These are phyloP conservation scores for Hondaea fermentalgiana DNA, from an alignment of 108 stramenopile species.

Conservation along the genomic window DNA sequence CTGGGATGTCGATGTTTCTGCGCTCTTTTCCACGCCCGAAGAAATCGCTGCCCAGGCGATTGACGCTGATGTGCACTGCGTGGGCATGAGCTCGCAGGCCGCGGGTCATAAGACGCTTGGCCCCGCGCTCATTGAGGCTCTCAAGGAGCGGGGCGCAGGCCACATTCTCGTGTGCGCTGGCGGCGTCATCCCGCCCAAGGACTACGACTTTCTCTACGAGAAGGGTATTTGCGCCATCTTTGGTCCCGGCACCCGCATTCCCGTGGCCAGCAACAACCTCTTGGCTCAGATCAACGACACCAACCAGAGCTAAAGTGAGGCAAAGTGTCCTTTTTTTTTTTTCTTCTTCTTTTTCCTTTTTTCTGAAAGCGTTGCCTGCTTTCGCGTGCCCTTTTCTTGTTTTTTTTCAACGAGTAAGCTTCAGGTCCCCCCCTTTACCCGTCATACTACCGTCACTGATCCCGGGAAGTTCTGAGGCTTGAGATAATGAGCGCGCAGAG, in stretches of 20 bases:
- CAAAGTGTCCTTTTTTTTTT: no score
- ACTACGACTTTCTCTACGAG: constrained; percentile 55
- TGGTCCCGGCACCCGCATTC: constrained; percentile 91
- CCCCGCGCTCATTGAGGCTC: constrained; percentile 75
- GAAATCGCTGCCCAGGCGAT: constrained; percentile 88
- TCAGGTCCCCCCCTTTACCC: no score
- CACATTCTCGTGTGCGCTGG: constrained; percentile 84
- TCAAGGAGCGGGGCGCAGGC: constrained; percentile 66
- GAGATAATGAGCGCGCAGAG: no score
- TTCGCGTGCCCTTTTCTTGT: no score
- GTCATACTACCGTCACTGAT: no score
- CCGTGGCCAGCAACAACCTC: constrained; percentile 68
- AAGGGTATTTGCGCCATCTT: constrained; percentile 78
- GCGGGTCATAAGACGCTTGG: constrained; percentile 92
- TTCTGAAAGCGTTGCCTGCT: no score
- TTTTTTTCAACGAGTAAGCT: no score
- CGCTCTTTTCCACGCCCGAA: constrained; percentile 89
- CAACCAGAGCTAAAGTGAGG: background rate
- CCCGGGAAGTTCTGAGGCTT: no score
- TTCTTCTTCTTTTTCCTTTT: no score
- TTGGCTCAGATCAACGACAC: constrained; percentile 28
- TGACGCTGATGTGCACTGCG: constrained; percentile 92
- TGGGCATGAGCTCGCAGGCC: constrained; percentile 88
- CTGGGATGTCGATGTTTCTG: constrained; percentile 88
- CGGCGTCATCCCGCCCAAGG: constrained; percentile 74